Conservation (phyloP, 257 asterid genomes). For the Solanum phureja region DNA sequence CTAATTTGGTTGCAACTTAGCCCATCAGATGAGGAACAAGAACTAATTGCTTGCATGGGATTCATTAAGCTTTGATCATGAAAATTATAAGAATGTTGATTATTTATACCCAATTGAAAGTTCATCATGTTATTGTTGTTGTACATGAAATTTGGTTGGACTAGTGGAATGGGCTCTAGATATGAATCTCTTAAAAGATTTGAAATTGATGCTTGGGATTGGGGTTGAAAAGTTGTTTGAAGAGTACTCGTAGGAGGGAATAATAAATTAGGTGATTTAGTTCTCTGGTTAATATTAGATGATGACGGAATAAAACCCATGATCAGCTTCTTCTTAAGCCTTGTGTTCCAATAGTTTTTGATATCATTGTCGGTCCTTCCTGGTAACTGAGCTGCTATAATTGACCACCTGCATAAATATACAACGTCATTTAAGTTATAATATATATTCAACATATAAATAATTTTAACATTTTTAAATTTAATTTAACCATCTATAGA, state of each 20-base stretch:
- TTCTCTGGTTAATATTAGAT: neutral
- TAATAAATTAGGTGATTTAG: neutral
- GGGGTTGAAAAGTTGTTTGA: neutral
- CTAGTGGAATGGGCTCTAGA: neutral
- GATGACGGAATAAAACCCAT: neutral
- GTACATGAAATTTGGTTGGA: neutral
- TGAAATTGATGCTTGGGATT: neutral
- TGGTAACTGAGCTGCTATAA: conserved; percentile 14
- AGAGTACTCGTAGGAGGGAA: neutral
- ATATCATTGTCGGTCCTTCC: conserved; percentile 17
- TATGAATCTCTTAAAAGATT: neutral
- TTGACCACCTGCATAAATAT: conserved; percentile 9
- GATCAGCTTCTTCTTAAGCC: conserved; percentile 13
- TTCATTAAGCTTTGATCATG: neutral
- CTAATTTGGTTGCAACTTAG: neutral
- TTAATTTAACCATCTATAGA: neutral
- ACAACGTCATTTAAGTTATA: neutral
- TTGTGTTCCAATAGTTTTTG: conserved; percentile 19
- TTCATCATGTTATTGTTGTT: neutral
- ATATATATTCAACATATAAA: neutral
- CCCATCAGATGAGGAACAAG: conserved; percentile 15
- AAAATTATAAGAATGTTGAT: neutral
- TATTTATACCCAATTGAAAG: neutral
- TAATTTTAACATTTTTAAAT: neutral
- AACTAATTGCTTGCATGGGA: neutral